A percentile compares a stretch with the other conserved stretches of the same genome.
Conservation (phyloP, 306 rosid species). For the Malus orientalis region DNA sequence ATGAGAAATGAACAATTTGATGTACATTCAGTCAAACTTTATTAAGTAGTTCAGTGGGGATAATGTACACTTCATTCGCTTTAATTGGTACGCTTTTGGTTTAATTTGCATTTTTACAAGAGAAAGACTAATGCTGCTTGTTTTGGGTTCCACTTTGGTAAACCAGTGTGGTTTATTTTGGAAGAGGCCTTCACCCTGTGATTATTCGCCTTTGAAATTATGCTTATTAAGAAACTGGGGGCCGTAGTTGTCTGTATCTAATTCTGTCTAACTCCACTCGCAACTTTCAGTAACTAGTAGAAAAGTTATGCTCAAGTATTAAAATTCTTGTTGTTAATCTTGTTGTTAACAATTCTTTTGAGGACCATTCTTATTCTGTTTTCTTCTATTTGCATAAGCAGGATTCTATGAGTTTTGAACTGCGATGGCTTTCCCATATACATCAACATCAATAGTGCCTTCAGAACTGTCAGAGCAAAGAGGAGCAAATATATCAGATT, state of each 20-base stretch:
- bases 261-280: not conserved
- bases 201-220: not conserved
- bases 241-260: not conserved
- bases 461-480: constrained; percentile 49
- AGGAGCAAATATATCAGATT: constrained; percentile 39
- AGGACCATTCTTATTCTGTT: not conserved
- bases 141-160: not conserved
- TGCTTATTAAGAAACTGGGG: not conserved
- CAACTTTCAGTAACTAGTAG: not conserved
- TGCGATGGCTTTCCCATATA: constrained; percentile 42
- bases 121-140: not conserved
- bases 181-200: not conserved
- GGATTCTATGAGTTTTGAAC: constrained; percentile 30
- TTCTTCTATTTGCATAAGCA: constrained; percentile 17
- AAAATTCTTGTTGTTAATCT: not conserved
- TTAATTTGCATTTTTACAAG: not conserved
- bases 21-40: not conserved
- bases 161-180: not conserved
- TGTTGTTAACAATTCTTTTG: not conserved
- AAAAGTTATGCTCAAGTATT: not conserved
- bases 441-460: constrained; percentile 25
- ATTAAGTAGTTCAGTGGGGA: not conserved
- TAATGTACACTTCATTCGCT: not conserved
- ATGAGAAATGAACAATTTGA: not conserved
- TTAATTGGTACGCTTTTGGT: not conserved